These are phyloP conservation scores for Pythium oligandrum DNA, from an alignment of 352 stramenopile genomes.

Conservation along the genomic window DNA sequence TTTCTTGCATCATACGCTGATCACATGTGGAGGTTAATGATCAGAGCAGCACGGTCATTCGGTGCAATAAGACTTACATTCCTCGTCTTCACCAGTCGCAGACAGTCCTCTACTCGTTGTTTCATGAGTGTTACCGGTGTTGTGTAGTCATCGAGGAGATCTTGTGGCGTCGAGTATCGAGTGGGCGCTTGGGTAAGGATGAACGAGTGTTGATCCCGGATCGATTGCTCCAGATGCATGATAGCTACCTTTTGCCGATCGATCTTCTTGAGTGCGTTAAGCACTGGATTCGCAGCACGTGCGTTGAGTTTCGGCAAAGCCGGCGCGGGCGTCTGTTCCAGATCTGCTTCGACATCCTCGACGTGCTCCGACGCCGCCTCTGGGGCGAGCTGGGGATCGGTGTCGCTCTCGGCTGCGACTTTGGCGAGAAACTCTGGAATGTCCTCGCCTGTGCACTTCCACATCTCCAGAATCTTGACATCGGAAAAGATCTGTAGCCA, in stretches of 20 bases:
- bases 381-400: too few species aligned
- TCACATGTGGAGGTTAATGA: constrained; percentile 2
- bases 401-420: constrained; percentile 4
- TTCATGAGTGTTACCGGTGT: constrained; percentile 42
- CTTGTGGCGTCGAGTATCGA: constrained; percentile 44
- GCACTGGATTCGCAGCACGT: constrained; percentile 65
- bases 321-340: constrained; percentile 28
- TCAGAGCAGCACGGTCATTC: neutral
- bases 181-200: constrained; percentile 40
- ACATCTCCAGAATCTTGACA: constrained; percentile 62
- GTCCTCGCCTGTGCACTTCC: constrained; percentile 73
- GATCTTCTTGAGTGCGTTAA: constrained; percentile 79
- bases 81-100: constrained; percentile 67
- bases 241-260: constrained; percentile 69
- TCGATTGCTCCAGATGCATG: constrained; percentile 52
- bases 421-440: constrained; percentile 44
- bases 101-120: constrained; percentile 51
- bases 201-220: constrained; percentile 53
- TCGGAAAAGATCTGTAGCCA: constrained; percentile 39
- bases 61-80: constrained; percentile 46
- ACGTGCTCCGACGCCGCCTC: neutral
- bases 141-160: constrained; percentile 48
- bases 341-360: constrained; percentile 26
- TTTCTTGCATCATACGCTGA: constrained; percentile 65
- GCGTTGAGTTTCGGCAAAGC: constrained; percentile 73